Conservation (phyloP, 2,329 filamentous ascomycete genomes). For the Penicillium sp. region DNA sequence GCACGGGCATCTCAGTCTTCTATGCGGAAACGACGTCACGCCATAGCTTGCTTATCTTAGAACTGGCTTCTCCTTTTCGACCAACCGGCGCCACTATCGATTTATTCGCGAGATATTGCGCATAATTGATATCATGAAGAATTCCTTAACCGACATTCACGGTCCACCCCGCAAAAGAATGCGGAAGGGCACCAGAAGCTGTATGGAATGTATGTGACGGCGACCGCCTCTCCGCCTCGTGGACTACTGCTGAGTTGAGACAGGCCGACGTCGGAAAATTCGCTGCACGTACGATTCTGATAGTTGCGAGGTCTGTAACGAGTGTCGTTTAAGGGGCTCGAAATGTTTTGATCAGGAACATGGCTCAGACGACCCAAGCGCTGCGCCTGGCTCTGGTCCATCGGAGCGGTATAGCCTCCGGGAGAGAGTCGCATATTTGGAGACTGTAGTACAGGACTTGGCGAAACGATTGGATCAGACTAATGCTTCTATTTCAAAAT, state of each 20-base stretch:
- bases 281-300: slow-evolving; percentile 42
- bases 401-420: slow-evolving; percentile 39
- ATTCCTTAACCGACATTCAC: slow-evolving; percentile 25
- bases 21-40: not conserved
- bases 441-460: slow-evolving; percentile 38
- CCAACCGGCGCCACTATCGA: not conserved
- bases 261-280: slow-evolving; percentile 44
- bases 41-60: not conserved
- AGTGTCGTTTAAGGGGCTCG: slow-evolving; percentile 41
- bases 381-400: slow-evolving; percentile 1
- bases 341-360: slow-evolving; percentile 44
- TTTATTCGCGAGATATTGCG: not conserved
- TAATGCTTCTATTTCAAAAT: slow-evolving; percentile 1
- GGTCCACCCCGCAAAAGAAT: slow-evolving; percentile 44
- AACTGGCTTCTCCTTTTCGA: not conserved
- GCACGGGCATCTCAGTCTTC: not conserved
- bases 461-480: slow-evolving; percentile 31
- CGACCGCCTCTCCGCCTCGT: not conserved
- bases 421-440: slow-evolving; percentile 40
- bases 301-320: slow-evolving; percentile 38
- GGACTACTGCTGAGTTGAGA: not conserved
- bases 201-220: slow-evolving; percentile 38
- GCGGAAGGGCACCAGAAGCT: slow-evolving; percentile 47
- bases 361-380: slow-evolving; percentile 5
- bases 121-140: slow-evolving; percentile 11